Conservation (phyloP, 2,329 filamentous ascomycete genomes). For the Chaetomiaceae sp. region DNA sequence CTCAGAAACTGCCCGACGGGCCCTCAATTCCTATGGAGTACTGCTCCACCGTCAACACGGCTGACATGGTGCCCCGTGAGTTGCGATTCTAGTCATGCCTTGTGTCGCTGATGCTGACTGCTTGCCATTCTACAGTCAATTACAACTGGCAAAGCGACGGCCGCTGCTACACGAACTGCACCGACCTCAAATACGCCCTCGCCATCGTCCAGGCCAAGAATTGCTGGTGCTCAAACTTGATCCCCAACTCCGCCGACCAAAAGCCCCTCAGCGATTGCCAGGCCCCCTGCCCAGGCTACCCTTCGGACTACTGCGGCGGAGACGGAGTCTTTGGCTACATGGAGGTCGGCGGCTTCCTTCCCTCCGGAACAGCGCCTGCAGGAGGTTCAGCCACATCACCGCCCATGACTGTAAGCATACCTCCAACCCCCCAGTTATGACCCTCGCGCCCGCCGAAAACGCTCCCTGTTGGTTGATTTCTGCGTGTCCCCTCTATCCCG, state of each 20-base stretch:
- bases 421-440: not conserved
- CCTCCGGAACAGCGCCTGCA: conserved; percentile 13
- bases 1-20: conserved; percentile 7
- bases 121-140: conserved; percentile 38
- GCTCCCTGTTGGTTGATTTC: not conserved
- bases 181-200: conserved; percentile 52
- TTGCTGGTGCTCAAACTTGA: conserved; percentile 74
- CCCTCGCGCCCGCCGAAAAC: conserved; percentile 2
- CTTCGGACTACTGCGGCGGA: conserved; percentile 61
- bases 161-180: conserved; percentile 59
- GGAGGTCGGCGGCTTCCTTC: conserved; percentile 34
- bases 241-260: conserved; percentile 45
- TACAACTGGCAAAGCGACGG: conserved; percentile 66
- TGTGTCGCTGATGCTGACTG: not conserved
- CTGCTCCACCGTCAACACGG: conserved; percentile 47
- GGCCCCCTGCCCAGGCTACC: conserved; percentile 63
- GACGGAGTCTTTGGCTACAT: conserved; percentile 63
- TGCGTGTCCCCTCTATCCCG: not conserved
- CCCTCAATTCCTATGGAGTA: conserved; percentile 37
- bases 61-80: conserved; percentile 40
- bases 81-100: conserved; percentile 11
- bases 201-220: conserved; percentile 60
- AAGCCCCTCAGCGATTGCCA: conserved; percentile 48
- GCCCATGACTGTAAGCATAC: conserved; percentile 15
- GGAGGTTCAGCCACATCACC: conserved; percentile 1